These are phyloP conservation scores for Trichophyton simii DNA, from an alignment of 2,329 filamentous ascomycete species.

Conservation along the genomic window DNA sequence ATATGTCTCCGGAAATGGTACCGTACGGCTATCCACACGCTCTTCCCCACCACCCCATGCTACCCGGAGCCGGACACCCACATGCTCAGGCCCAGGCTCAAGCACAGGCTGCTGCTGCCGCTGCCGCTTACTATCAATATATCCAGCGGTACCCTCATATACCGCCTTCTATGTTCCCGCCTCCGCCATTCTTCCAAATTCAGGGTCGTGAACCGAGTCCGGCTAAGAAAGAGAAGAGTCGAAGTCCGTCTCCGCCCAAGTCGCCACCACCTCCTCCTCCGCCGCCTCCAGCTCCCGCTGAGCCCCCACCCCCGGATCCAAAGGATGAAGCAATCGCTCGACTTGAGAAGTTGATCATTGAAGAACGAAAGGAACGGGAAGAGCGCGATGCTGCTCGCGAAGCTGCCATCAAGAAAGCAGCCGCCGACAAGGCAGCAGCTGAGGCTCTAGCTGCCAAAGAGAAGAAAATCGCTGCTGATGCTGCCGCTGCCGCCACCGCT, in stretches of 20 bases:
- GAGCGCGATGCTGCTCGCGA: constrained; percentile 28
- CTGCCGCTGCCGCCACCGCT: constrained; percentile 23
- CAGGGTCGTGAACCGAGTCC: constrained; percentile 24
- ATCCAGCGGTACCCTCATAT: constrained; percentile 23
- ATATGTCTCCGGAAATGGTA: constrained; percentile 24
- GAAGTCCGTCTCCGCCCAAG: constrained; percentile 15
- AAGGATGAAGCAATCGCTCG: constrained; percentile 48
- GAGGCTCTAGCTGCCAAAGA: constrained; percentile 29
- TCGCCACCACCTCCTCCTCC: constrained; percentile 17
- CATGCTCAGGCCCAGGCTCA: constrained; percentile 1
- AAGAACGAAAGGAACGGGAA: constrained; percentile 32
- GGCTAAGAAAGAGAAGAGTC: constrained; percentile 10
- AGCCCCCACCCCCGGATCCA: constrained; percentile 28
- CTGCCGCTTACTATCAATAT: constrained; percentile 15
- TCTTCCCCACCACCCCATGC: neutral
- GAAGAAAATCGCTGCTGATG: constrained; percentile 31
- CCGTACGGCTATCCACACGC: constrained; percentile 19
- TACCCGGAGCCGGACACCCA: constrained; percentile 13
- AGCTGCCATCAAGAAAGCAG: constrained; percentile 42
- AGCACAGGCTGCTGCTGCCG: neutral
- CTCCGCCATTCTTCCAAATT: constrained; percentile 26
- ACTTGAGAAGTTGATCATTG: constrained; percentile 45
- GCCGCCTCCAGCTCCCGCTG: constrained; percentile 18
- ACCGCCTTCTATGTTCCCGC: constrained; percentile 25
- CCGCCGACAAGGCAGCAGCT: constrained; percentile 25